Conservation (phyloP, 2,329 filamentous ascomycete genomes). For the Pezicula radicicola region DNA sequence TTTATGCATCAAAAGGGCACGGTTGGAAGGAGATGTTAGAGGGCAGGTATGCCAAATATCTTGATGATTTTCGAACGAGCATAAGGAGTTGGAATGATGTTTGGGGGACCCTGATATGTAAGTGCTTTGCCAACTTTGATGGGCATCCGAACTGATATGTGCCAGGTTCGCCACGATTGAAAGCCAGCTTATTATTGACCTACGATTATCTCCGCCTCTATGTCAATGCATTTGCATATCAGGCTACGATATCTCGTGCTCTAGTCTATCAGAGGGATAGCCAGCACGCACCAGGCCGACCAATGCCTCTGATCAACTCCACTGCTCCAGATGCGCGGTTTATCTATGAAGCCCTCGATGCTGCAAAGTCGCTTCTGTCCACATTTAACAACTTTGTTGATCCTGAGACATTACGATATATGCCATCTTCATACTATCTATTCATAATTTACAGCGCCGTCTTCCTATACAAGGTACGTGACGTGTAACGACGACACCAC, state of each 20-base stretch:
- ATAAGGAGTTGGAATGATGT: slow-evolving; percentile 69
- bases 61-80: slow-evolving; percentile 68
- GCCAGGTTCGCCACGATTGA: slow-evolving; percentile 59
- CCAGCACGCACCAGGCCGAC: slow-evolving; percentile 36
- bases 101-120: slow-evolving; percentile 65
- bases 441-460: slow-evolving; percentile 62
- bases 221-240: slow-evolving; percentile 73
- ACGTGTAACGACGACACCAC: slow-evolving; percentile 52
- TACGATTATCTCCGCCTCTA: slow-evolving; percentile 73
- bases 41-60: slow-evolving; percentile 72
- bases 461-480: slow-evolving; percentile 60
- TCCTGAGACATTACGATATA: slow-evolving; percentile 57
- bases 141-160: neutral
- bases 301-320: slow-evolving; percentile 33
- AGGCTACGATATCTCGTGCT: slow-evolving; percentile 60
- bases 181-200: slow-evolving; percentile 64
- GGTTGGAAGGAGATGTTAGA: slow-evolving; percentile 68
- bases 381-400: slow-evolving; percentile 59
- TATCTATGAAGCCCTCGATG: slow-evolving; percentile 64
- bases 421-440: slow-evolving; percentile 62
- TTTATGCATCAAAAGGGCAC: slow-evolving; percentile 69
- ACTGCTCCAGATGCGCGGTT: slow-evolving; percentile 62
- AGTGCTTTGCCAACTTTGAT: slow-evolving; percentile 16
- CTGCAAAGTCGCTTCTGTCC: slow-evolving; percentile 58
- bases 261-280: slow-evolving; percentile 23